Percentiles rank a stretch among this genome's conserved stretches.
Conservation (phyloP, 129 eudicot species). For the Flaveria trinervia region DNA sequence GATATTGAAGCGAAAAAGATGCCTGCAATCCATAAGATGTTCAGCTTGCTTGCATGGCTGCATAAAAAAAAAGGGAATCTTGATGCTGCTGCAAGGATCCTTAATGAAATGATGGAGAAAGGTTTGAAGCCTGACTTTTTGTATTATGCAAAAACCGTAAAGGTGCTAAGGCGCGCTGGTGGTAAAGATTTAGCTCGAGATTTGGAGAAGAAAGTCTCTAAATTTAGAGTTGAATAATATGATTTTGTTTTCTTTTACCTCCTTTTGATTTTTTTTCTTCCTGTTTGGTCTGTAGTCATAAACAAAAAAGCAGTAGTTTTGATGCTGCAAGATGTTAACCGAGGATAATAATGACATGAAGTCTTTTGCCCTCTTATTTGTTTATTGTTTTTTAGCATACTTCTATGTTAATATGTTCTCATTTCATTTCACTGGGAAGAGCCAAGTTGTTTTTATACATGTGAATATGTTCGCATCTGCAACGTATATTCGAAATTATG, state of each 20-base stretch:
- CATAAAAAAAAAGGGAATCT: slow-evolving; percentile 53
- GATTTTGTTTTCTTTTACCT: background rate
- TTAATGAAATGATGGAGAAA: slow-evolving; percentile 77
- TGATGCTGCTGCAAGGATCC: slow-evolving; percentile 44
- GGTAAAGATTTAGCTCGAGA: slow-evolving; percentile 43
- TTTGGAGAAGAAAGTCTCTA: slow-evolving; percentile 44
- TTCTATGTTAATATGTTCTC: background rate
- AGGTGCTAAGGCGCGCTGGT: slow-evolving; percentile 44
- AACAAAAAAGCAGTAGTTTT: background rate
- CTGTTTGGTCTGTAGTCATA: slow-evolving; percentile 13
- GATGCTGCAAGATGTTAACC: slow-evolving; percentile 8
- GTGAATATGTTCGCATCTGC: no score
- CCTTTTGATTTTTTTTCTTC: background rate
- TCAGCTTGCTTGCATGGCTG: slow-evolving; percentile 62
- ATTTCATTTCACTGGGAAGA: background rate
- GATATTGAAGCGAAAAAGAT: slow-evolving; percentile 17
- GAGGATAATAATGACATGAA: background rate
- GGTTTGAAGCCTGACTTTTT: slow-evolving; percentile 57
- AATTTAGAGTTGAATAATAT: slow-evolving; percentile 32
- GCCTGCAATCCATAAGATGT: slow-evolving; percentile 41
- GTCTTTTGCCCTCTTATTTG: no score
- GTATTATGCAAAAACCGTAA: slow-evolving; percentile 37
- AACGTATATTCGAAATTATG: background rate
- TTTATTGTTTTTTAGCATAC: background rate
- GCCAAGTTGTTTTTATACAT: no score